phyloP scores from a whole-genome alignment of 2,329 filamentous ascomycete species.

The Macrophomina phaseolina region DNA sequence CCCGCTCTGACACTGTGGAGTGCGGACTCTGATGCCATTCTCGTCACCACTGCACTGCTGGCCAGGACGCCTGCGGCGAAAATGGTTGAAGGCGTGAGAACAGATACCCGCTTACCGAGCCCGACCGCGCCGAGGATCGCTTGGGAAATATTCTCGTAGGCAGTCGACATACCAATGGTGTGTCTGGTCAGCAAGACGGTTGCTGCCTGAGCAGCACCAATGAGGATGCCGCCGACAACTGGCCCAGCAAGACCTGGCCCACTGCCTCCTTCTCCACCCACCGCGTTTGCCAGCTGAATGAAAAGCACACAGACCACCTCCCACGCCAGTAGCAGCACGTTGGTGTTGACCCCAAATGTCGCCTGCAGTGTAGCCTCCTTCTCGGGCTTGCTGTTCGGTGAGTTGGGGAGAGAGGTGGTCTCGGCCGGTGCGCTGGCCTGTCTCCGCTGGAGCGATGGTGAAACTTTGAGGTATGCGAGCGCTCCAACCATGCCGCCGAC shows the following conservation, averaged over 20 bases:
- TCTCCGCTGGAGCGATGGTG: background rate
- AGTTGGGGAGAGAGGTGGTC: background rate
- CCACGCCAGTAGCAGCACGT: slow-evolving; percentile 49
- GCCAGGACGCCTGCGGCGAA: slow-evolving; percentile 60
- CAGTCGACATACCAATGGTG: slow-evolving; percentile 66
- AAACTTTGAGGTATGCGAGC: slow-evolving; percentile 38
- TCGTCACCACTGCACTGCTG: slow-evolving; percentile 51
- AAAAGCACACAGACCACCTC: slow-evolving; percentile 51
- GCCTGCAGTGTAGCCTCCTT: slow-evolving; percentile 33
- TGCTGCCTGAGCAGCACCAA: slow-evolving; percentile 63
- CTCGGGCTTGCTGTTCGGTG: background rate
- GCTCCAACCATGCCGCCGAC: slow-evolving; percentile 63
- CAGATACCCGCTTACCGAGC: slow-evolving; percentile 28
- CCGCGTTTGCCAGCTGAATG: slow-evolving; percentile 47
- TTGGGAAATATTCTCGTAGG: slow-evolving; percentile 66
- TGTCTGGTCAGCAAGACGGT: slow-evolving; percentile 60
- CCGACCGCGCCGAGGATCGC: slow-evolving; percentile 42
- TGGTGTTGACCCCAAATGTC: slow-evolving; percentile 48
- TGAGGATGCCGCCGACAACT: slow-evolving; percentile 62
- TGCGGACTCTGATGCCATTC: slow-evolving; percentile 25
- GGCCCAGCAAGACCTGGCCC: slow-evolving; percentile 51
- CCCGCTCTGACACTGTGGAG: background rate
- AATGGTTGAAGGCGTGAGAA: slow-evolving; percentile 49
- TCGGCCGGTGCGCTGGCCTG: background rate
- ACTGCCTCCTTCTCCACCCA: background rate